Conservation (phyloP, 116 monocot species). For the Phalaenopsis hybrid region DNA sequence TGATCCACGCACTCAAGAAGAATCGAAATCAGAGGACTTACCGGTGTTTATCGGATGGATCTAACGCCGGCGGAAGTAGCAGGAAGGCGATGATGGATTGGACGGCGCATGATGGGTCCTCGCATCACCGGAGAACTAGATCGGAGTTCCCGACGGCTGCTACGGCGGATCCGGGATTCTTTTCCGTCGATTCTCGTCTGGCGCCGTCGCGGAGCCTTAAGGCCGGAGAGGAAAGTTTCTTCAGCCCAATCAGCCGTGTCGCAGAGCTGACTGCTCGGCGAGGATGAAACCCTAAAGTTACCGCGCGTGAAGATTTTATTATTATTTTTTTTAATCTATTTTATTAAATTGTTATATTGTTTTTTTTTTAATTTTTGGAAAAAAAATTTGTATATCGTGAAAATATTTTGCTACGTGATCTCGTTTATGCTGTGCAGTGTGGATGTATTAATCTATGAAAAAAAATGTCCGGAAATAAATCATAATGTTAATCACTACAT, state of each 20-base stretch:
- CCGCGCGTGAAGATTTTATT: too few relatives aligned
- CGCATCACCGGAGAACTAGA: conserved; percentile 17
- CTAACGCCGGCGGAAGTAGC: conserved; percentile 9
- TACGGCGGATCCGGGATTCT: not conserved
- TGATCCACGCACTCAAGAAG: conserved; percentile 59
- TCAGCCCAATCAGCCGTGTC: too few relatives aligned
- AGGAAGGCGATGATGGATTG: conserved; percentile 7
- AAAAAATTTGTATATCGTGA: too few relatives aligned
- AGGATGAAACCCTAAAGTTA: not conserved
- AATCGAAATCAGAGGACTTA: conserved; percentile 18
- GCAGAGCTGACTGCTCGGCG: not conserved
- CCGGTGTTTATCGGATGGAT: conserved; percentile 22
- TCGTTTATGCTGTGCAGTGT: too few relatives aligned
- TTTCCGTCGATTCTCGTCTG: not conserved
- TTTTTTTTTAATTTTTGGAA: too few relatives aligned
- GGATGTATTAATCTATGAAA: too few relatives aligned
- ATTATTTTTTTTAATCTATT: too few relatives aligned
- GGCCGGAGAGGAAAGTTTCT: not conserved
- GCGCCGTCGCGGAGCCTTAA: too few relatives aligned
- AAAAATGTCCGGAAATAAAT: too few relatives aligned
- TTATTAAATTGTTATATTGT: too few relatives aligned
- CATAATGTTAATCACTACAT: too few relatives aligned
- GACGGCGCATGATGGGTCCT: conserved; percentile 9
- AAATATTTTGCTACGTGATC: too few relatives aligned
- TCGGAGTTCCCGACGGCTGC: conserved; percentile 18